A percentile compares a stretch with the other conserved stretches of the same genome.
phyloP scores from a whole-genome alignment of 495 filamentous ascomycete species.

The Penicillium verhagenii region DNA sequence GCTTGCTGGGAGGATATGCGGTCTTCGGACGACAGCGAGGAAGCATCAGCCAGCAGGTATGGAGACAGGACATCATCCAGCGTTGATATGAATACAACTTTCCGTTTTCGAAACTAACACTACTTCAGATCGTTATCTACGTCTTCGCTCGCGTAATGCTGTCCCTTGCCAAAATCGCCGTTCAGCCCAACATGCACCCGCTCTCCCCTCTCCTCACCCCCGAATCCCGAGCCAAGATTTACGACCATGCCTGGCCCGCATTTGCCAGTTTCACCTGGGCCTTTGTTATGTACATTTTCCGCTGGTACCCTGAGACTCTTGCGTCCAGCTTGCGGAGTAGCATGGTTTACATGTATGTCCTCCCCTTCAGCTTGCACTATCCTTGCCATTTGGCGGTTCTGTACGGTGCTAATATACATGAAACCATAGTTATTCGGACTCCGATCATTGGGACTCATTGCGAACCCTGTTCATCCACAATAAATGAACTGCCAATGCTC shows the following conservation, averaged over 20 bases:
- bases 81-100: neutral
- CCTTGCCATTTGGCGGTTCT: neutral
- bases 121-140: slow-evolving; percentile 78
- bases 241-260: slow-evolving; percentile 77
- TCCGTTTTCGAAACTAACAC: neutral
- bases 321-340: slow-evolving; percentile 89
- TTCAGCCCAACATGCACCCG: slow-evolving; percentile 59
- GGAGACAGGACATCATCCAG: neutral
- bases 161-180: slow-evolving; percentile 74
- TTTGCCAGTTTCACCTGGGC: slow-evolving; percentile 92
- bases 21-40: slow-evolving; percentile 86
- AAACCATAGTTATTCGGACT: slow-evolving; percentile 58
- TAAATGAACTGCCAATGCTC: slow-evolving; percentile 57
- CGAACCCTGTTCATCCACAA: slow-evolving; percentile 80
- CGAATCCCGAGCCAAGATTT: slow-evolving; percentile 49
- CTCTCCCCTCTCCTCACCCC: slow-evolving; percentile 43
- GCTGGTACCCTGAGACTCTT: slow-evolving; percentile 84
- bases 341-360: slow-evolving; percentile 96
- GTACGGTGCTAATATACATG: slow-evolving; percentile 21
- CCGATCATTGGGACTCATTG: slow-evolving; percentile 81
- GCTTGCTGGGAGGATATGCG: slow-evolving; percentile 83
- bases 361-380: neutral
- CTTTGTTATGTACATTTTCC: slow-evolving; percentile 91
- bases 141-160: slow-evolving; percentile 91
- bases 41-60: slow-evolving; percentile 82